Base-by-base conservation (phyloP, 306 rosid genomes). In the Prunus mira region DNA sequence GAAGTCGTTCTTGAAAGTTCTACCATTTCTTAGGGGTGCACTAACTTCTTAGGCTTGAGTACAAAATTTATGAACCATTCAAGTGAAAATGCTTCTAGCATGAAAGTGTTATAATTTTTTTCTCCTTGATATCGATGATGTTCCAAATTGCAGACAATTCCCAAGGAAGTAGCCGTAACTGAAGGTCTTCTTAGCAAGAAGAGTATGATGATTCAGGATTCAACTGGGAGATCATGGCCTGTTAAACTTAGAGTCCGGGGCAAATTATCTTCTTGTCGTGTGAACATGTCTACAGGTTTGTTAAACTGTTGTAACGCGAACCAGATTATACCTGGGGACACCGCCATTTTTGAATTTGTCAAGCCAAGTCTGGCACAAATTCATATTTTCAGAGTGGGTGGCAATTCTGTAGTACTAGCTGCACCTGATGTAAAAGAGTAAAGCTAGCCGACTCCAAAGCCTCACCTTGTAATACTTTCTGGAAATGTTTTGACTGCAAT, bases 271-370 rank as follows among this genome's bases (percentile, higher is more conserved):
- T 22, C 2, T 1, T 22, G 2, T 1, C 78, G 22, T 12, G 18
- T 74, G 78, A 0, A 12, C 18, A 63, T 74, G 30, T 18, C 57
- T 27, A 10, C 17, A 13, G 61, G 71, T 28, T 18, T 24, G 13
- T 0, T 11, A 25, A n/a, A 41, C 1, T 27, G 32, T 25, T 74
- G 61, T 55, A 18, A 0, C 8, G 62, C 13, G 1, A 62, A 63
- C 69, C 20, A 28, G 28, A 19, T 65, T 20, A 12, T 22, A 64
- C 3, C 34, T 6, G 72, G 79, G 12, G 70, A 64, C 38, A 15
- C 30, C 0, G 11, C 65, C 28, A 20, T 64, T 38, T 50, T 75
- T 34, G 71, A 75, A 71, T 75, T 62, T 64, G 49, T 64, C 20
- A 2, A 64, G 50, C 72, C 22, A 32, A 4, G 51, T 50, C 51